Evolutionary conservation across 1,284 basidiomycete genomes (phyloP).

Genomic region (Schizopora paradoxa): DNA sequence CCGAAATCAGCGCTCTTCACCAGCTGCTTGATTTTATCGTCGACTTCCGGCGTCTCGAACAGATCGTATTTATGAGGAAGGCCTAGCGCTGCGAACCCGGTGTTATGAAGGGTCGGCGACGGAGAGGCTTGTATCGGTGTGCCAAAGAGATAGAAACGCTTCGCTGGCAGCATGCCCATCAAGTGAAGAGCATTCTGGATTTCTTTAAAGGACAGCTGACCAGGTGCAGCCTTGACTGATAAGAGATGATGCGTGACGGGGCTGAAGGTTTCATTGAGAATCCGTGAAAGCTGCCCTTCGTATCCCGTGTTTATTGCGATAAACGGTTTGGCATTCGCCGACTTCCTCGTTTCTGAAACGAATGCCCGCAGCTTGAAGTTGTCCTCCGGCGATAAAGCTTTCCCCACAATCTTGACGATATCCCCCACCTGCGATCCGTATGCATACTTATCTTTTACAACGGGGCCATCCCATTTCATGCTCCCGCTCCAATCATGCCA

Average conservation of each 20-base stretch:
- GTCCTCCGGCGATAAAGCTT: constrained; percentile 70
- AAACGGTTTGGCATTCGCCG: constrained; percentile 63
- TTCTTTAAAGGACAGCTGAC: constrained; percentile 85
- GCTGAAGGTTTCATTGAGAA: constrained; percentile 82
- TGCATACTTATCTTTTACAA: constrained; percentile 66
- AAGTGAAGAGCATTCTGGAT: constrained; percentile 81
- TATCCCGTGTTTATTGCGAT: constrained; percentile 94
- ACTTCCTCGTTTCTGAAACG: constrained; percentile 39
- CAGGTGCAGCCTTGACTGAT: constrained; percentile 83
- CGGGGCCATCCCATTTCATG: constrained; percentile 74
- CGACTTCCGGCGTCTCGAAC: constrained; percentile 70
- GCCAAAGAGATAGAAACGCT: constrained; percentile 84
- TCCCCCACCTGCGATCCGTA: constrained; percentile 71
- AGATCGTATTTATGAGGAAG: constrained; percentile 78
- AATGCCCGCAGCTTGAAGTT: constrained; percentile 82
- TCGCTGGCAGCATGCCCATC: constrained; percentile 70
- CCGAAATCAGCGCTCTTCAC: constrained; percentile 77
- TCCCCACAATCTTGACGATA: constrained; percentile 89
- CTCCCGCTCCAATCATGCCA: constrained; percentile 92
- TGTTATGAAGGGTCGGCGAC: constrained; percentile 93
- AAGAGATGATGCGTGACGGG: constrained; percentile 88
- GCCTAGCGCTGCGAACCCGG: constrained; percentile 76
- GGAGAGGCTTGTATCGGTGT: constrained; percentile 86
- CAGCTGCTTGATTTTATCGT: constrained; percentile 58
- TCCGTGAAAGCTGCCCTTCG: constrained; percentile 84